phyloP scores from a whole-genome alignment of 2,329 filamentous ascomycete genomes.

The Chaetomiaceae sp. region DNA sequence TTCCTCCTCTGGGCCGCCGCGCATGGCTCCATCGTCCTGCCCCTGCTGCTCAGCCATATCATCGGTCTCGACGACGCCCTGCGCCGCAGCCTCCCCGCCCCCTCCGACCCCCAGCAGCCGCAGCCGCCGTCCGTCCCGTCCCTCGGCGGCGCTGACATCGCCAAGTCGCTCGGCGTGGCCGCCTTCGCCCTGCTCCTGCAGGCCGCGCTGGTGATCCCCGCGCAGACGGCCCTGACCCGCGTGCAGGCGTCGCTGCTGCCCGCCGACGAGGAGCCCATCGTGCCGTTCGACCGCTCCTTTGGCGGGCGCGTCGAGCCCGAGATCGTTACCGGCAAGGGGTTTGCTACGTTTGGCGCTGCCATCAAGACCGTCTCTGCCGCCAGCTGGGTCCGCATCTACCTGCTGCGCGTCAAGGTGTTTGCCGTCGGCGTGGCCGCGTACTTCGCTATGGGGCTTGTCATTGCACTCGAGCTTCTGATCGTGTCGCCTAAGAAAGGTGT shows the following conservation, averaged over 20 bases:
- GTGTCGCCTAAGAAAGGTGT: background rate
- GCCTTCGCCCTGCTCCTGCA: constrained; percentile 46
- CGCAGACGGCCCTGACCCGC: constrained; percentile 70
- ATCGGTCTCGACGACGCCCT: constrained; percentile 42
- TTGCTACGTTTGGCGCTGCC: constrained; percentile 67
- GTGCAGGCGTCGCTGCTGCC: constrained; percentile 84
- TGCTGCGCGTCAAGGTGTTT: constrained; percentile 69
- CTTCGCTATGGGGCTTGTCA: constrained; percentile 39
- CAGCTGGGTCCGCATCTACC: constrained; percentile 67
- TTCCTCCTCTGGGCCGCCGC: constrained; percentile 56
- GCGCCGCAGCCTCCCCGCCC: too few relatives aligned
- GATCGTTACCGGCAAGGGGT: constrained; percentile 67
- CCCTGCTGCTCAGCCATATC: constrained; percentile 41
- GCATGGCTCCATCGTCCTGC: constrained; percentile 45
- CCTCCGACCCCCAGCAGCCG: constrained; percentile 38
- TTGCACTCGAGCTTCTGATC: constrained; percentile 14
- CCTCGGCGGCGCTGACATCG: constrained; percentile 40
- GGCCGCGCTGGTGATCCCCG: constrained; percentile 66
- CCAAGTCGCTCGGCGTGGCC: constrained; percentile 44
- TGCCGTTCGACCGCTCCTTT: constrained; percentile 87
- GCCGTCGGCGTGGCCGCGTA: constrained; percentile 46
- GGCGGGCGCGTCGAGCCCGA: constrained; percentile 70
- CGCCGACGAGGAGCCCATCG: constrained; percentile 74
- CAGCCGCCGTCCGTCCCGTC: constrained; percentile 20
- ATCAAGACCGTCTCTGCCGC: constrained; percentile 73